Conservation (phyloP, 495 filamentous ascomycete species). For the Xylaria grammica region DNA sequence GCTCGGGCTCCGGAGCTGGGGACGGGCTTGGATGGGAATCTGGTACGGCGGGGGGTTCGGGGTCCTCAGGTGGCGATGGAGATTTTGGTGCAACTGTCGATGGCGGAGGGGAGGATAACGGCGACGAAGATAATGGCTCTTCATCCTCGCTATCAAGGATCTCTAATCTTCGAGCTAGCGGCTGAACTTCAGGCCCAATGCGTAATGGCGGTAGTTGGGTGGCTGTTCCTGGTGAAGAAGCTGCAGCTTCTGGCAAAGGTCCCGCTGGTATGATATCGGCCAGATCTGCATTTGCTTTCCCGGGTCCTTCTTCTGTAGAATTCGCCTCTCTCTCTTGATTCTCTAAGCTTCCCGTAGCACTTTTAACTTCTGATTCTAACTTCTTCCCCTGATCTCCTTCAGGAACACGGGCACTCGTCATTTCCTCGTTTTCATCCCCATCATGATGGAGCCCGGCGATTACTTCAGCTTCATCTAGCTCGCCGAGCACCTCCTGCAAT, state of each 20-base stretch:
- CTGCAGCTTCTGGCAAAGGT: neutral
- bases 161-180: slow-evolving; percentile 15
- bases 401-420: neutral
- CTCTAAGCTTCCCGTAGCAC: neutral
- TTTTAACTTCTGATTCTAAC: neutral
- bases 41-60: neutral
- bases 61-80: neutral
- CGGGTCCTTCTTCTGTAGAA: neutral
- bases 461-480: slow-evolving; percentile 39
- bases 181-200: slow-evolving; percentile 4
- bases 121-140: slow-evolving; percentile 28
- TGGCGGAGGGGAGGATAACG: slow-evolving; percentile 10
- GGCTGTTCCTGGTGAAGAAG: neutral
- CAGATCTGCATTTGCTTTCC: neutral
- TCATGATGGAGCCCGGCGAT: neutral
- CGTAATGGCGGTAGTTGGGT: slow-evolving; percentile 20
- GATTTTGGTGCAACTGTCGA: slow-evolving; percentile 13
- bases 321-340: neutral
- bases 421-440: neutral
- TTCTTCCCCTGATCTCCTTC: neutral
- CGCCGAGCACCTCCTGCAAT: slow-evolving; percentile 58
- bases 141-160: slow-evolving; percentile 45
- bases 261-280: neutral
- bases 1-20: neutral
- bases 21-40: neutral